Evolutionary conservation across 2,329 filamentous ascomycete genomes (phyloP).

Genomic region (Colletotrichum spaethianum): DNA sequence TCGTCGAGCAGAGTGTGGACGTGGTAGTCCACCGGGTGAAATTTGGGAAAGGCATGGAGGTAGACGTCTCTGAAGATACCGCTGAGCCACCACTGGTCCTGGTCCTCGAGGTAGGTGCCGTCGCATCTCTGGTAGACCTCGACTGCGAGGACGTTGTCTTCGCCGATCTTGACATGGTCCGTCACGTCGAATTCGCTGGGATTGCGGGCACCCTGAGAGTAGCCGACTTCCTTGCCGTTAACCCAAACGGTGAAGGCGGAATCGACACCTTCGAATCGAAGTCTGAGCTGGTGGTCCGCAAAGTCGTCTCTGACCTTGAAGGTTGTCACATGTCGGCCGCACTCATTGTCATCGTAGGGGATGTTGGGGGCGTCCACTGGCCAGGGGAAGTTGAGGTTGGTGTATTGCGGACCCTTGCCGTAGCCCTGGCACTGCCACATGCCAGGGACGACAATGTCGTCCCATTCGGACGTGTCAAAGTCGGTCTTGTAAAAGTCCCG

Average conservation of each 20-base stretch:
- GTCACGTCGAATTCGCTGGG: slow-evolving; percentile 82
- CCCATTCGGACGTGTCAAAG: slow-evolving; percentile 59
- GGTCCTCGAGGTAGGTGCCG: slow-evolving; percentile 80
- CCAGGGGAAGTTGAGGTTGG: slow-evolving; percentile 78
- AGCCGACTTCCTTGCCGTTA: slow-evolving; percentile 77
- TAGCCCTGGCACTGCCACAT: slow-evolving; percentile 81
- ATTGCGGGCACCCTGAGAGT: slow-evolving; percentile 80
- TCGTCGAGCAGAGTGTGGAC: slow-evolving; percentile 70
- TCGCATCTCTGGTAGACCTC: slow-evolving; percentile 81
- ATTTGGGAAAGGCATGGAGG: slow-evolving; percentile 72
- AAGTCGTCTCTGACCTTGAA: slow-evolving; percentile 67
- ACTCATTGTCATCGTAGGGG: slow-evolving; percentile 75
- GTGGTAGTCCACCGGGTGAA: slow-evolving; percentile 69
- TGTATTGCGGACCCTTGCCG: slow-evolving; percentile 76
- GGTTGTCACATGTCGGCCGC: slow-evolving; percentile 72
- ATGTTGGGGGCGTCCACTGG: slow-evolving; percentile 77
- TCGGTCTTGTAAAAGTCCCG: slow-evolving; percentile 53
- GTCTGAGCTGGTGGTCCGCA: slow-evolving; percentile 69
- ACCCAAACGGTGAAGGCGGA: slow-evolving; percentile 80
- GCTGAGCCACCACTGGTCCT: slow-evolving; percentile 78
- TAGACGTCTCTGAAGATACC: slow-evolving; percentile 80
- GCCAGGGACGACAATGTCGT: slow-evolving; percentile 72
- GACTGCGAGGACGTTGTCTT: slow-evolving; percentile 72
- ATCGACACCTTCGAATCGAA: slow-evolving; percentile 83
- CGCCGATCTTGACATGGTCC: slow-evolving; percentile 57